These are phyloP conservation scores for Rhodotorula sp. DNA, from an alignment of 1,284 basidiomycete species.

Conservation along the genomic window DNA sequence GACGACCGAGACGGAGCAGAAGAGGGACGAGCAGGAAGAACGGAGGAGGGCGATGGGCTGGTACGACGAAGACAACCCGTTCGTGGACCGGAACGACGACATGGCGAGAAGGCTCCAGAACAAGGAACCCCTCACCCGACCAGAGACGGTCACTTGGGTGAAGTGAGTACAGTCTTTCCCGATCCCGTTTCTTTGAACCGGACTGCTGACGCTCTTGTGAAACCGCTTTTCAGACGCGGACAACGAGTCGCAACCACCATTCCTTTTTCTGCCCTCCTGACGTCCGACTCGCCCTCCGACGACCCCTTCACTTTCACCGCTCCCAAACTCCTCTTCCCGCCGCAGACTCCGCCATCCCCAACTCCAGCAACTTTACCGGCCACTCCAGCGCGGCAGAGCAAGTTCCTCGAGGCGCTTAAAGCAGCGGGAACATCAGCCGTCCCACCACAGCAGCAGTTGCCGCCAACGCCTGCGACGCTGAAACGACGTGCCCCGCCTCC, in stretches of 20 bases:
- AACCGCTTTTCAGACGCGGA: conserved; percentile 18
- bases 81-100: conserved; percentile 23
- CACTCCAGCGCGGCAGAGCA: conserved; percentile 21
- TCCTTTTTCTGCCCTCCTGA: conserved; percentile 30
- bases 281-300: conserved; percentile 19
- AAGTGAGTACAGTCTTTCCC: conserved; percentile 14
- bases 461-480: conserved; percentile 31
- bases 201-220: not conserved
- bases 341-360: not conserved
- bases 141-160: conserved; percentile 31
- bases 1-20: conserved; percentile 3
- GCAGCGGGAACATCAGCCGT: not conserved
- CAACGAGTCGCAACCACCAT: conserved; percentile 23
- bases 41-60: conserved; percentile 16
- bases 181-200: not conserved
- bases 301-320: conserved; percentile 34
- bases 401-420: conserved; percentile 29
- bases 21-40: conserved; percentile 4
- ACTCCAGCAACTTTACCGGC: conserved; percentile 1
- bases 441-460: conserved; percentile 7
- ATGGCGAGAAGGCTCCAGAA: conserved; percentile 15
- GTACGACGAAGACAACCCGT: conserved; percentile 33
- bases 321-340: conserved; percentile 31
- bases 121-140: conserved; percentile 12
- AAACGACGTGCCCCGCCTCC: conserved; percentile 6